These are phyloP conservation scores for Microsporum ferrugineum DNA, from an alignment of 2,329 filamentous ascomycete species.

Conservation along the genomic window DNA sequence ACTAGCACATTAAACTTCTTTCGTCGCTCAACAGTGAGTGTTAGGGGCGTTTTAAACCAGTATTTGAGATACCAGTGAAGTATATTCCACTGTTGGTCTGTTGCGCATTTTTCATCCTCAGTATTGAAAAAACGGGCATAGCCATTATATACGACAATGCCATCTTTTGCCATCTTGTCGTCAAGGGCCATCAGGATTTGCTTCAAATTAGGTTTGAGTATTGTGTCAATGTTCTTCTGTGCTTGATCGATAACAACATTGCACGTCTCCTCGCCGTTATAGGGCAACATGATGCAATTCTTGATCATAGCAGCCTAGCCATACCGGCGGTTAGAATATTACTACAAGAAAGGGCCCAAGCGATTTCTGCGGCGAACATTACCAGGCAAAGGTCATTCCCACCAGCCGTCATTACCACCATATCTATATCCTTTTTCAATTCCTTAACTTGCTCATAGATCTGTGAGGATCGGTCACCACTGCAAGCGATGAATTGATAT, in stretches of 20 bases:
- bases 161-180: conserved; percentile 22
- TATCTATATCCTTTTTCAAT: conserved; percentile 22
- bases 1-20: conserved; percentile 23
- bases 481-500: conserved; percentile 23
- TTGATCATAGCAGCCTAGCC: conserved; percentile 12
- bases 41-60: neutral
- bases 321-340: conserved; percentile 4
- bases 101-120: conserved; percentile 18
- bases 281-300: conserved; percentile 17
- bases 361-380: neutral
- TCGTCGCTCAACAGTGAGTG: conserved; percentile 20
- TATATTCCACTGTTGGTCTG: conserved; percentile 10
- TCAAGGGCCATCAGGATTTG: conserved; percentile 19
- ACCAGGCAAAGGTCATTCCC: conserved; percentile 31
- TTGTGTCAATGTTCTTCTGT: conserved; percentile 20
- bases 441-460: conserved; percentile 22
- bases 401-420: conserved; percentile 29
- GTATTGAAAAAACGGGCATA: conserved; percentile 28
- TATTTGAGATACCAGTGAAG: neutral
- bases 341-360: neutral
- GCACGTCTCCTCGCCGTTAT: conserved; percentile 11
- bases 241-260: conserved; percentile 16
- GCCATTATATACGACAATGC: conserved; percentile 22
- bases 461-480: conserved; percentile 18
- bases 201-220: conserved; percentile 20